Evolutionary conservation across 2,329 filamentous ascomycete species (phyloP).

Genomic region (Trichoderma aggressivum): DNA sequence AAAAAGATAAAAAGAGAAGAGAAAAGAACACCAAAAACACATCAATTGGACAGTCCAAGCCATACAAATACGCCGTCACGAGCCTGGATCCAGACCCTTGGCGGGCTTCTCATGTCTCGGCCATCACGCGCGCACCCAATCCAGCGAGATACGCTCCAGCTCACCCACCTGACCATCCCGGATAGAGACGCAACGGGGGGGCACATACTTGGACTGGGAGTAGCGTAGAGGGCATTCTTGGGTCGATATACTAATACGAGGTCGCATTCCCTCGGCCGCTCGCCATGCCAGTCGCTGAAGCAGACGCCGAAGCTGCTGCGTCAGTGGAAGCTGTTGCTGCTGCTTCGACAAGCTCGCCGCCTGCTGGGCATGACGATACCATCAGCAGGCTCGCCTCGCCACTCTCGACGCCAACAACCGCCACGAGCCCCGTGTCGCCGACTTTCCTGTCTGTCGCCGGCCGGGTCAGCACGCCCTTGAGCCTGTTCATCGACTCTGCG

Average conservation of each 20-base stretch:
- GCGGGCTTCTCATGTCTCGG: conserved; percentile 23
- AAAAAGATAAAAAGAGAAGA: not conserved
- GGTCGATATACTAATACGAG: conserved; percentile 13
- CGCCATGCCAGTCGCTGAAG: conserved; percentile 13
- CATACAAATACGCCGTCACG: not conserved
- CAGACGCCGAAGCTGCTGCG: conserved; percentile 4
- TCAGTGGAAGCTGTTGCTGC: not conserved
- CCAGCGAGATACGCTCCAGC: conserved; percentile 14
- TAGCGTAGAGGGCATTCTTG: conserved; percentile 2
- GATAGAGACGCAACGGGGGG: conserved; percentile 7
- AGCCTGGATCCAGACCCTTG: conserved; percentile 9
- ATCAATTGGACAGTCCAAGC: not conserved
- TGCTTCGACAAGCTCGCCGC: not conserved
- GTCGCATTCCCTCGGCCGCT: conserved; percentile 5
- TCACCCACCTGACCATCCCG: conserved; percentile 14
- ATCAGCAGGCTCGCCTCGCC: conserved; percentile 23
- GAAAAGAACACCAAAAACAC: not conserved
- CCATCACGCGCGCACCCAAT: conserved; percentile 21
- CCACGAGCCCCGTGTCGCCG: conserved; percentile 27
- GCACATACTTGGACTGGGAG: not conserved
- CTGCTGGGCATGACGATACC: not conserved
- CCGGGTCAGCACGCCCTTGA: conserved; percentile 29
- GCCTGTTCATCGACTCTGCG: conserved; percentile 28
- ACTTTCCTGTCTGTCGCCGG: conserved; percentile 31
- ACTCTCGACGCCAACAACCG: conserved; percentile 25